Percentiles rank a stretch among this genome's conserved stretches.
Conservation (phyloP, 345 rosid genomes). For the Populus simonii region DNA sequence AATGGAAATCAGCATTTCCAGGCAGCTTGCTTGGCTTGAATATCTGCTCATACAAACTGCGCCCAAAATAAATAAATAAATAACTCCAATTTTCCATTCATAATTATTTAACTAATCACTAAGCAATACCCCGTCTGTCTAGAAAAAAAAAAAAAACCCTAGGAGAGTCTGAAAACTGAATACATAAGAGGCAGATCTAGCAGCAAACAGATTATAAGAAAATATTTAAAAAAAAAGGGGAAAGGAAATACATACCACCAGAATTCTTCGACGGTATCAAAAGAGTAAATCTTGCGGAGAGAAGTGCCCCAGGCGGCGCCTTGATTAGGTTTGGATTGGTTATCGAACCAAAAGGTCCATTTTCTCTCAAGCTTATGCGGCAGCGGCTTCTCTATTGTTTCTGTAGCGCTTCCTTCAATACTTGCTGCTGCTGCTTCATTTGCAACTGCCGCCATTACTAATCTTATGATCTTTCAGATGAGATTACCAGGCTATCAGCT, state of each 20-base stretch:
- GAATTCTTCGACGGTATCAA: constrained; percentile 93
- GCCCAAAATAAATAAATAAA: not conserved
- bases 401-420: not conserved
- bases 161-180: not conserved
- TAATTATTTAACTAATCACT: not conserved
- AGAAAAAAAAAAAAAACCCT: not conserved
- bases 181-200: not conserved
- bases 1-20: constrained; percentile 65
- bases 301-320: constrained; percentile 88
- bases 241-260: constrained; percentile 52
- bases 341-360: constrained; percentile 93
- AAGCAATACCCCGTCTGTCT: not conserved
- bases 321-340: constrained; percentile 68
- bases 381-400: constrained; percentile 29
- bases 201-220: not conserved
- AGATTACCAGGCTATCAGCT: too few relatives aligned
- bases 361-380: constrained; percentile 72
- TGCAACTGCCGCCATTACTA: not conserved
- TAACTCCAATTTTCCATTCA: too few relatives aligned
- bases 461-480: too few relatives aligned
- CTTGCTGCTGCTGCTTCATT: not conserved
- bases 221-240: not conserved
- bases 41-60: constrained; percentile 74
- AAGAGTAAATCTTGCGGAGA: constrained; percentile 71
- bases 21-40: constrained; percentile 76